A percentile compares a stretch with the other conserved stretches of the same genome.
Conservation (phyloP, 148 eudicot genomes). For the Rhododendron vialii region DNA sequence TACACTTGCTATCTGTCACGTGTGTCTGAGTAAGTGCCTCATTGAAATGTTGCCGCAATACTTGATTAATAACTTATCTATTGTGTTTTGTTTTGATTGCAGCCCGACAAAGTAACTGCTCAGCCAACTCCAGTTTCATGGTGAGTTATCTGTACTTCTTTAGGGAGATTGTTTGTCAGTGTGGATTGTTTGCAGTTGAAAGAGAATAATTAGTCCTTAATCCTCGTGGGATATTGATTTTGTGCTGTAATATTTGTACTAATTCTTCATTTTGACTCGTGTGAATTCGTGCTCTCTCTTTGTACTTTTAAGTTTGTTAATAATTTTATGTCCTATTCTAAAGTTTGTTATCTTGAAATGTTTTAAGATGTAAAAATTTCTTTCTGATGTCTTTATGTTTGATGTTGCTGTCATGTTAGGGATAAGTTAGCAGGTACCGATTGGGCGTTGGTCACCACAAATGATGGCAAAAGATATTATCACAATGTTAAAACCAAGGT, state of each 20-base stretch:
- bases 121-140: constrained; percentile 95
- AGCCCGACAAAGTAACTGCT: constrained; percentile 67
- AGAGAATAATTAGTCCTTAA: not conserved
- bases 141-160: constrained; percentile 42
- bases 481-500: constrained; percentile 87
- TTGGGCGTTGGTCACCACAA: constrained; percentile 79
- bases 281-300: not conserved
- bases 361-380: not conserved
- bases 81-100: constrained; percentile 21
- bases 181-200: not conserved
- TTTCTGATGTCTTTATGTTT: not conserved
- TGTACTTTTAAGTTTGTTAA: not conserved
- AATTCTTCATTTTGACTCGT: not conserved
- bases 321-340: not conserved
- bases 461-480: constrained; percentile 91
- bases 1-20: not conserved
- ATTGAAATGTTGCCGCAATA: not conserved
- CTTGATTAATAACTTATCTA: not conserved
- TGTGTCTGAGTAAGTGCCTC: not conserved
- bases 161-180: not conserved
- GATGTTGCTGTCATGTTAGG: constrained; percentile 34
- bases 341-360: not conserved
- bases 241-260: not conserved
- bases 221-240: not conserved
- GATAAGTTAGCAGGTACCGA: constrained; percentile 85